Percentiles rank a stretch among this genome's conserved stretches.
Evolutionary conservation across 306 rosid genomes (phyloP).

Genomic region (Inga leiocalycina): DNA sequence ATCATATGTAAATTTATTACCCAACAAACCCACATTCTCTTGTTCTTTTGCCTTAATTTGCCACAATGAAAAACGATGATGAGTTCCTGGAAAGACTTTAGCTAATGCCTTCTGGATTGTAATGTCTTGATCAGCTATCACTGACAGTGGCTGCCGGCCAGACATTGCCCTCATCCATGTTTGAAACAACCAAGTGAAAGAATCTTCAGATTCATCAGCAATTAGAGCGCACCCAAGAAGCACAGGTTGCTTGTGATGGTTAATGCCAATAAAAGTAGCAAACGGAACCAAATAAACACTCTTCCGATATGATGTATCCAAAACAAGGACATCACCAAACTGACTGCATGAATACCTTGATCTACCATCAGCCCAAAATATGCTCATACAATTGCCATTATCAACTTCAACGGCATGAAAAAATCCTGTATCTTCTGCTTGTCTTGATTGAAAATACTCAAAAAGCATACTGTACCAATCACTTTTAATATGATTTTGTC

Average conservation of each 20-base stretch:
- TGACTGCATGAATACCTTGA: slow-evolving; percentile 91
- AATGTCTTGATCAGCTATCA: slow-evolving; percentile 90
- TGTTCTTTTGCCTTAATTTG: slow-evolving; percentile 80
- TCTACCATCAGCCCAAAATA: slow-evolving; percentile 99
- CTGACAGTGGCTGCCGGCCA: slow-evolving; percentile 73
- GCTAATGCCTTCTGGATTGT: slow-evolving; percentile 76
- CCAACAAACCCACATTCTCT: slow-evolving; percentile 63
- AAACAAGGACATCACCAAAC: slow-evolving; percentile 81
- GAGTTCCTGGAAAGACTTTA: slow-evolving; percentile 71
- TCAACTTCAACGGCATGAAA: slow-evolving; percentile 83
- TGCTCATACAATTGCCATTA: slow-evolving; percentile 77
- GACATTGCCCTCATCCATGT: slow-evolving; percentile 92
- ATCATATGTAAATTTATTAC: slow-evolving; percentile 62
- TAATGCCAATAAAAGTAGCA: slow-evolving; percentile 86
- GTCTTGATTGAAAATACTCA: slow-evolving; percentile 84
- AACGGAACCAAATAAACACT: slow-evolving; percentile 77
- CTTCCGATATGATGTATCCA: slow-evolving; percentile 83
- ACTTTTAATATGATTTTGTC: slow-evolving; percentile 77
- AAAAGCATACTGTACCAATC: slow-evolving; percentile 79
- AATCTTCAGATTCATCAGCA: slow-evolving; percentile 85
- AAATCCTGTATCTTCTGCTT: slow-evolving; percentile 94
- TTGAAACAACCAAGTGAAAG: slow-evolving; percentile 90
- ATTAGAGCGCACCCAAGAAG: slow-evolving; percentile 93
- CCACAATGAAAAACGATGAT: slow-evolving; percentile 89
- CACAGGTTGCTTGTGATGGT: slow-evolving; percentile 94